Evolutionary conservation across 192 early-diverging fungal genomes (phyloP).

Genomic region (Globomyces pollinis-pini): DNA sequence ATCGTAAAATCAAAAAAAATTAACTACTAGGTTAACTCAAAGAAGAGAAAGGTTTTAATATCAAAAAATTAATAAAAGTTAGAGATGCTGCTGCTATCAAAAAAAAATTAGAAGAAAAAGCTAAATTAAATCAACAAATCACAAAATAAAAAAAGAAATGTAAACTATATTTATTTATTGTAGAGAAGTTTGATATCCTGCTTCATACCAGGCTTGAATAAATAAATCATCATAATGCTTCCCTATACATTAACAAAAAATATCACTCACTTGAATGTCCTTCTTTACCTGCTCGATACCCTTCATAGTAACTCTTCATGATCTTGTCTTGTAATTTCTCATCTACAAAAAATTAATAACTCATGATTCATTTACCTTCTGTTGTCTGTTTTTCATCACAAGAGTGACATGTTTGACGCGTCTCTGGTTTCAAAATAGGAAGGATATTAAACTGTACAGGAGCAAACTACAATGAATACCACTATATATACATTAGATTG

Average conservation of each 20-base stretch:
- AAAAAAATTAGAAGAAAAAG: background rate
- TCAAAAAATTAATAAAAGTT: background rate
- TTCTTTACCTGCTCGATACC: background rate
- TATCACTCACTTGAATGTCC: background rate
- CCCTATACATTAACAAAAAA: no score
- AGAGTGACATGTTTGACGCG: no score
- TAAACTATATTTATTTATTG: background rate
- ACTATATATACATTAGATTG: no score
- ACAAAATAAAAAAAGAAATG: background rate
- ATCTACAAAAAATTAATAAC: no score
- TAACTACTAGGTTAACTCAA: conserved; percentile 3
- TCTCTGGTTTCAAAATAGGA: no score
- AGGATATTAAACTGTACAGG: no score
- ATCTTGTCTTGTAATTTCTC: background rate
- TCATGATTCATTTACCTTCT: no score
- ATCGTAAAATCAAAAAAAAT: no score
- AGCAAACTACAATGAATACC: no score
- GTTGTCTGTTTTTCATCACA: no score
- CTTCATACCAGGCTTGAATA: background rate
- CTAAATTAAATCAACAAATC: background rate
- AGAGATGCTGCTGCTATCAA: conserved; percentile 11
- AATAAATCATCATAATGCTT: no score
- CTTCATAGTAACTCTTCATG: background rate
- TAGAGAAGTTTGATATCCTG: background rate
- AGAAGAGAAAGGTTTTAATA: background rate